A percentile compares a stretch with the other conserved stretches of the same genome.
Evolutionary conservation across 805 yeast genomes (phyloP).

Genomic region (Isabelozyma rhagii): DNA sequence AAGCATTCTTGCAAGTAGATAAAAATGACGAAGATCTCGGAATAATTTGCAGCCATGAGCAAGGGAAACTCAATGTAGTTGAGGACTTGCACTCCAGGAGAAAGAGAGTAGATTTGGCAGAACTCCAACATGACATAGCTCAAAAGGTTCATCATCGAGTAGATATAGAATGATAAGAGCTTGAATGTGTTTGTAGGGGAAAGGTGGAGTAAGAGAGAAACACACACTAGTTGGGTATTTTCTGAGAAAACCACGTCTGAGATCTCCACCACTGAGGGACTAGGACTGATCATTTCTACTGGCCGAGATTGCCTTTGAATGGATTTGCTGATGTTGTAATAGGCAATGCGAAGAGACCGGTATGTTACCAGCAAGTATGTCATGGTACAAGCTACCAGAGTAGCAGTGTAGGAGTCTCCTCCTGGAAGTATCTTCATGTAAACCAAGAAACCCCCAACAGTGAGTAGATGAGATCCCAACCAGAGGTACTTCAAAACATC

Average conservation of each 20-base stretch:
- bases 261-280: constrained; percentile 10
- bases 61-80: constrained; percentile 12
- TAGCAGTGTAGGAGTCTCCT: constrained; percentile 5
- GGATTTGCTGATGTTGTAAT: background rate
- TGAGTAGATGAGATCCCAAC: background rate
- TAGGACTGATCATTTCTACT: background rate
- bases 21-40: constrained; percentile 7
- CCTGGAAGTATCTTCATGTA: background rate
- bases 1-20: constrained; percentile 9
- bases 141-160: constrained; percentile 25
- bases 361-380: constrained; percentile 18
- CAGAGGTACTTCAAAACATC: background rate
- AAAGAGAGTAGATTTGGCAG: constrained; percentile 9
- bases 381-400: constrained; percentile 6
- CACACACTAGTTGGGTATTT: constrained; percentile 21
- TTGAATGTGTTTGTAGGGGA: constrained; percentile 17
- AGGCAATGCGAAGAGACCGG: constrained; percentile 8
- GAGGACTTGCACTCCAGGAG: constrained; percentile 12
- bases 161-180: constrained; percentile 22
- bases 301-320: background rate
- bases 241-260: constrained; percentile 23
- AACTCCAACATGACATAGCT: constrained; percentile 14
- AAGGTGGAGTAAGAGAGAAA: constrained; percentile 15
- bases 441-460: background rate
- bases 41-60: constrained; percentile 11